Evolutionary conservation across 768 basidiomycete species (phyloP).

Genomic region (Phylloporus sp.): DNA sequence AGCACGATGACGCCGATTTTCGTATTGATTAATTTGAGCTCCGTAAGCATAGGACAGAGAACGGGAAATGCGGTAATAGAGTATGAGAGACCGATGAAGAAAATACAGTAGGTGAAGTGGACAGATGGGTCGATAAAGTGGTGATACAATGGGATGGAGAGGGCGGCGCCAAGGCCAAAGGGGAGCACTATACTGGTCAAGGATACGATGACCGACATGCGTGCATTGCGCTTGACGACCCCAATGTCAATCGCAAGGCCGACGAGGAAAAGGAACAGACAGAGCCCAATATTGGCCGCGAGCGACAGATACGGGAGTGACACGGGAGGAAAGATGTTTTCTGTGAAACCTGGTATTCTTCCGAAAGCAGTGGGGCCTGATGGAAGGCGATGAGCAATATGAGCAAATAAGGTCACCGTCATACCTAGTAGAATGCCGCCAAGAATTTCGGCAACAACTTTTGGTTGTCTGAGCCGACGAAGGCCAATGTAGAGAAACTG

Average conservation of each 20-base stretch:
- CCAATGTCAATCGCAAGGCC: slow-evolving; percentile 84
- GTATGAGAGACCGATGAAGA: slow-evolving; percentile 90
- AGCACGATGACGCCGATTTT: slow-evolving; percentile 90
- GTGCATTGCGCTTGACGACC: slow-evolving; percentile 73
- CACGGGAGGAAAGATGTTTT: slow-evolving; percentile 72
- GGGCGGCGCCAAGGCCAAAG: slow-evolving; percentile 76
- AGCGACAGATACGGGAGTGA: slow-evolving; percentile 79
- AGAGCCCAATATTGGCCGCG: slow-evolving; percentile 83
- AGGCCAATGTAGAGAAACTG: slow-evolving; percentile 68
- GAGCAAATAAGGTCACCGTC: slow-evolving; percentile 36
- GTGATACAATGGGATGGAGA: slow-evolving; percentile 50
- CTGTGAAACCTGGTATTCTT: slow-evolving; percentile 83
- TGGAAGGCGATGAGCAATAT: neutral
- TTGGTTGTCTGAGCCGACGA: slow-evolving; percentile 74
- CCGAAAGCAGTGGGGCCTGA: slow-evolving; percentile 57
- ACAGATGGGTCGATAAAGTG: slow-evolving; percentile 61
- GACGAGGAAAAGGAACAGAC: slow-evolving; percentile 86
- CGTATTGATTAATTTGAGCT: slow-evolving; percentile 87
- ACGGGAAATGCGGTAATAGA: slow-evolving; percentile 87
- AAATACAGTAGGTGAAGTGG: slow-evolving; percentile 85
- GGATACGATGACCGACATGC: slow-evolving; percentile 64
- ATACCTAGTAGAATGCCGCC: slow-evolving; percentile 83
- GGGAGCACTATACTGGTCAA: slow-evolving; percentile 82
- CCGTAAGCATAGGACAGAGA: slow-evolving; percentile 82
- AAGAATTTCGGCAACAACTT: slow-evolving; percentile 77